Percentiles rank a stretch among this genome's conserved stretches.
Evolutionary conservation across 768 basidiomycete species (phyloP).

Genomic region (Trametes cinnabarina): DNA sequence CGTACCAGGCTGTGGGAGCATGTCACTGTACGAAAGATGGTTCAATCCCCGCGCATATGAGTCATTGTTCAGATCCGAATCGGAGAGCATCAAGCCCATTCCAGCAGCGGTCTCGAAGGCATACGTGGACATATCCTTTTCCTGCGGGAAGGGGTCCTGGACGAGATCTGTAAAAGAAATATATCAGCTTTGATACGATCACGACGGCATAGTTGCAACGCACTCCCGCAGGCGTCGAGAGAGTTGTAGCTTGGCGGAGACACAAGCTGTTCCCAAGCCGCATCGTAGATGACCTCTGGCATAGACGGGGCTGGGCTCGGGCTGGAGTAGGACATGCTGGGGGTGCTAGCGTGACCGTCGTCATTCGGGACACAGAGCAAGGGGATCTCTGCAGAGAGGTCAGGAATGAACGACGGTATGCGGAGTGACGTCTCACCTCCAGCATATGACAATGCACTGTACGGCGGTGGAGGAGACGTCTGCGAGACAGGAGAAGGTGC

Average conservation of each 20-base stretch:
- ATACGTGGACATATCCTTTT: not conserved
- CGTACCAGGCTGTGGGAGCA: not conserved
- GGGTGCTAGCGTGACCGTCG: conserved; percentile 5
- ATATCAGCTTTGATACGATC: not conserved
- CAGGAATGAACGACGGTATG: not conserved
- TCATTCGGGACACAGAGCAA: not conserved
- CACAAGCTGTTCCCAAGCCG: not conserved
- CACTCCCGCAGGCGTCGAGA: not conserved
- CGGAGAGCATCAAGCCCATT: not conserved
- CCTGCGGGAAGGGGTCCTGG: not conserved
- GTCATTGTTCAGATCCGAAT: not conserved
- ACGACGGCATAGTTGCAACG: not conserved
- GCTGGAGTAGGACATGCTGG: conserved; percentile 5
- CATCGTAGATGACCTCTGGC: not conserved
- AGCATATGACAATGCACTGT: not conserved
- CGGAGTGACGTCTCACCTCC: not conserved
- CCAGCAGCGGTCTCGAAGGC: not conserved
- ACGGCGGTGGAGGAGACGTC: not conserved
- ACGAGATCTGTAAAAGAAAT: not conserved
- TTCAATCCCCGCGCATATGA: not conserved
- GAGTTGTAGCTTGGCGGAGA: not conserved
- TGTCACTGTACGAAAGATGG: not conserved
- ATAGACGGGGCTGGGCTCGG: conserved; percentile 3
- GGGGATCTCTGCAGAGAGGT: not conserved
- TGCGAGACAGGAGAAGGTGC: not conserved